Percentiles rank a stretch among this genome's conserved stretches.
Evolutionary conservation across 441 rosid species (phyloP).

Genomic region (Gossypium davidsonii): DNA sequence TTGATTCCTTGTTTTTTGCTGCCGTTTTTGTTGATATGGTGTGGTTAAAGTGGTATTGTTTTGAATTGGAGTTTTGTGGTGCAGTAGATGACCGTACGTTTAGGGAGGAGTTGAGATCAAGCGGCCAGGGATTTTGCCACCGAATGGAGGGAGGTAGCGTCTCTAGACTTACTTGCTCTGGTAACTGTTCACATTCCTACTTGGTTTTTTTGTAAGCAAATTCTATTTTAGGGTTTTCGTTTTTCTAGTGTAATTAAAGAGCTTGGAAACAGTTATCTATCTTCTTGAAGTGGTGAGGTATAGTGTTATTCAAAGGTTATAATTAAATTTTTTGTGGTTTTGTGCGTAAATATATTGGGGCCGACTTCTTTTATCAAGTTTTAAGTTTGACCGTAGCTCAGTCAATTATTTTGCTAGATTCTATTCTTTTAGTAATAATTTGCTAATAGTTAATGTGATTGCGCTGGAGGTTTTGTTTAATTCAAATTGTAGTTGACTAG

Average conservation of each 20-base stretch:
- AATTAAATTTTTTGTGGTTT: background rate
- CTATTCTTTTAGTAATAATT: background rate
- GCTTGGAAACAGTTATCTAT: background rate
- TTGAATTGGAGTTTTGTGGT: slow-evolving; percentile 14
- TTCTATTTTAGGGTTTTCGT: background rate
- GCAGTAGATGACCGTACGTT: slow-evolving; percentile 58
- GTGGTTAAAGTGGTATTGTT: slow-evolving; percentile 11
- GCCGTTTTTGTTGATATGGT: background rate
- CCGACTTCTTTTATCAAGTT: background rate
- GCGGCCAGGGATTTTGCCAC: slow-evolving; percentile 58
- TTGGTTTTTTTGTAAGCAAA: slow-evolving; percentile 17
- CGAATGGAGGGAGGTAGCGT: slow-evolving; percentile 99
- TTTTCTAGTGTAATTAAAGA: slow-evolving; percentile 2
- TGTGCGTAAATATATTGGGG: slow-evolving; percentile 5
- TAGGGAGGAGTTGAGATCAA: slow-evolving; percentile 57
- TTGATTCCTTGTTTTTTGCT: background rate
- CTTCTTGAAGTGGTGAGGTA: background rate
- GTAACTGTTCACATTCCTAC: slow-evolving; percentile 75
- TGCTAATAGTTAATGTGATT: background rate
- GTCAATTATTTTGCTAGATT: background rate
- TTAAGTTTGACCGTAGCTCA: background rate
- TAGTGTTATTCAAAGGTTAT: background rate
- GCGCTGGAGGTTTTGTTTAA: background rate
- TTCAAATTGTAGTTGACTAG: background rate
- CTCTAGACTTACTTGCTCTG: slow-evolving; percentile 84